A percentile compares a stretch with the other conserved stretches of the same genome.
Conservation (phyloP, 192 early-diverging fungal genomes). For the Rhizoclosmatium globosum region DNA sequence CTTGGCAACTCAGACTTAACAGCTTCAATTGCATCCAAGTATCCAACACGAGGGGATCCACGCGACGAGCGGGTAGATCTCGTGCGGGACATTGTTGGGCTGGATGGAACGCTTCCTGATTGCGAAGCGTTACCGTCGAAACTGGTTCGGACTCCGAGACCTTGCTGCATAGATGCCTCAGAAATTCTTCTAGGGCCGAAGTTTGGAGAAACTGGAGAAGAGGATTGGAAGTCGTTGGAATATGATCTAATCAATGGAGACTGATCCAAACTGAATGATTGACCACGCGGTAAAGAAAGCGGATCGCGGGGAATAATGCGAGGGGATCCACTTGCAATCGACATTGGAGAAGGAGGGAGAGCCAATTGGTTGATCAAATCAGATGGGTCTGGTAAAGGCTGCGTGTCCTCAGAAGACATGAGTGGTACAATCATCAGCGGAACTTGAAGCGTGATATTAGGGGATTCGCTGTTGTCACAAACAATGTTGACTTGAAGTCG, state of each 20-base stretch:
- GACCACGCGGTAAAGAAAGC: not conserved
- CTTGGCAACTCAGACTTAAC: not conserved
- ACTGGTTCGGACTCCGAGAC: too few species aligned
- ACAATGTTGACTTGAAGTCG: slow-evolving; percentile 1
- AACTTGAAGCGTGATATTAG: not conserved
- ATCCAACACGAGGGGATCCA: not conserved
- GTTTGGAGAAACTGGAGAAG: too few species aligned
- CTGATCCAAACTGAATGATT: too few species aligned
- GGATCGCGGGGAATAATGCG: not conserved
- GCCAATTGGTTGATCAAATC: not conserved
- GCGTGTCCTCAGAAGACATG: not conserved
- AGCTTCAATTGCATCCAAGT: not conserved
- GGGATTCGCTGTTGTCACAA: not conserved
- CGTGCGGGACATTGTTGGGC: not conserved
- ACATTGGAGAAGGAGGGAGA: not conserved
- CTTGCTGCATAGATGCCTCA: too few species aligned
- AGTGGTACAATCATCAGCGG: slow-evolving; percentile 5
- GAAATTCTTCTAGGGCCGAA: too few species aligned
- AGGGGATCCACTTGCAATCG: not conserved
- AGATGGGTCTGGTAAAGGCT: not conserved
- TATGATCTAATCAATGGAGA: too few species aligned
- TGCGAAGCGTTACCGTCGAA: too few species aligned
- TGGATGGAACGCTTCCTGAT: not conserved
- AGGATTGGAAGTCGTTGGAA: too few species aligned
- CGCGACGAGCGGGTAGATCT: not conserved